These are phyloP conservation scores for Suillus decipiens DNA, from an alignment of 768 basidiomycete genomes.

Conservation along the genomic window DNA sequence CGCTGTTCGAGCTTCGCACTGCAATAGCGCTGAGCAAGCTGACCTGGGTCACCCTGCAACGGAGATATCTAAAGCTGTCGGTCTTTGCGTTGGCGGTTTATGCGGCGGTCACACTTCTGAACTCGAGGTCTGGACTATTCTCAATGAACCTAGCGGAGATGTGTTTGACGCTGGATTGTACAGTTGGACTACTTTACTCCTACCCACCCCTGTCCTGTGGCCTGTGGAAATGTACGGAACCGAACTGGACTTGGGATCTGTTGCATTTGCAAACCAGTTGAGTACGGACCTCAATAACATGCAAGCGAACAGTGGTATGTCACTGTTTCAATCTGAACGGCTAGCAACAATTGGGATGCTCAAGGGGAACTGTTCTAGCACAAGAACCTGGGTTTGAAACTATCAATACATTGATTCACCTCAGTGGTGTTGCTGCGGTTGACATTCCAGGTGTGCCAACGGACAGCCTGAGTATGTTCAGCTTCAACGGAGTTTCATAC, in stretches of 20 bases:
- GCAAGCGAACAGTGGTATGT: not conserved
- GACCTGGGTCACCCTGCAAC: not conserved
- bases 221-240: not conserved
- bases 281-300: fast-evolving
- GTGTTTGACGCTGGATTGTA: not conserved
- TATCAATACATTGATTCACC: not conserved
- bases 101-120: not conserved
- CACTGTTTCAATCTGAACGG: not conserved
- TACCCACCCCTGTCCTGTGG: not conserved
- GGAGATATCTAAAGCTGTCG: not conserved
- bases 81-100: not conserved
- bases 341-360: not conserved
- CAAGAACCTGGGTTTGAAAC: not conserved
- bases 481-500: conserved; percentile 6
- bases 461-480: conserved; percentile 1
- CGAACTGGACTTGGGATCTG: not conserved
- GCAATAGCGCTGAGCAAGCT: conserved; percentile 1
- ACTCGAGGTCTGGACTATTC: not conserved
- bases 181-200: conserved; percentile 6
- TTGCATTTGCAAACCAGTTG: not conserved
- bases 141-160: not conserved
- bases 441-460: not conserved
- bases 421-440: not conserved
- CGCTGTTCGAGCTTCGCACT: conserved; percentile 1
- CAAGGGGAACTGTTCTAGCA: not conserved